Base-by-base conservation (phyloP, 352 stramenopile species). In the Globisporangium camurandrum region DNA sequence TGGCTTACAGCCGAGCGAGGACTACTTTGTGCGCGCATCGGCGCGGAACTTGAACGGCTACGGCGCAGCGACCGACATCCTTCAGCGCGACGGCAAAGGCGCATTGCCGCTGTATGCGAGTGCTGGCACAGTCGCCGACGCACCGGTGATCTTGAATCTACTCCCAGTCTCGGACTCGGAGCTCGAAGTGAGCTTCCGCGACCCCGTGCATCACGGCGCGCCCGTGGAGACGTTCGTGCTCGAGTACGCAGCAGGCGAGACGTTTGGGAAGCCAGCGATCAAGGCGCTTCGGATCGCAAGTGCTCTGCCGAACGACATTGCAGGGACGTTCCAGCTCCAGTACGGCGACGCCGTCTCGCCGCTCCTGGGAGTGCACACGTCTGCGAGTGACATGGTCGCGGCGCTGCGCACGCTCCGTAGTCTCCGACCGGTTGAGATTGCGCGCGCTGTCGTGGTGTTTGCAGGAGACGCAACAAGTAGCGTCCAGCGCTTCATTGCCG, bases 11-110 rank as follows among this genome's bases (percentile, higher is more conserved):
- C 54, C 69, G 0, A 55, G 50, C 11, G 46, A 67, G 45, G 57
- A 82, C n/a, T 87, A 87, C 52, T 86, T 76, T 31, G 56, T 87
- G 12, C 69, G 77, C 6, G 77, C 71, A 11, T 86, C 75, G 42
- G 75, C 81, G 11, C 67, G 68, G 2, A 92, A 89, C 9, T 30
- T 67, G 14, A 87, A 87, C 51, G 77, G 77, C 0, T 89, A 86
- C n/a, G 71, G 81, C 16, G 20, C 53, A 3, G 72, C 71, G 24
- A 88, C 75, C 0, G 71, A 78, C 28, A 42, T 66, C 0, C 68
- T 88, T n/a, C 81, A 92, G 50, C 65, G 60, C 5, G 45, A 62
- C 17, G 81, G 81, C 17, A 72, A 68, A 56, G 81, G 81, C 10
- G 75, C 68, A 1, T 44, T 84, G 20, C 73, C 71, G 12, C 44